Base-by-base conservation (phyloP, 116 monocot species). In the Papilionanthe hybrid region DNA sequence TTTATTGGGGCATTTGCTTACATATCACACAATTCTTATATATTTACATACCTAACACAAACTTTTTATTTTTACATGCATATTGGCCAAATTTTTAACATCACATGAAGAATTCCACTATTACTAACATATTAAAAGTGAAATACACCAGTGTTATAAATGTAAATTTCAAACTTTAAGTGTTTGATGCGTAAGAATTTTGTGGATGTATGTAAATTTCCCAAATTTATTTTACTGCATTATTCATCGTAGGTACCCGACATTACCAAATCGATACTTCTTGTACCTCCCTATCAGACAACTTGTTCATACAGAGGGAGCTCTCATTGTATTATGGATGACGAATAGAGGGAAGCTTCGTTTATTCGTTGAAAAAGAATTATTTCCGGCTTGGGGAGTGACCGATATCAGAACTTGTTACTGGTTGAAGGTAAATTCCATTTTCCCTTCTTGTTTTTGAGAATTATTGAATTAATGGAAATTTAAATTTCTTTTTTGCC, bases 321-420 rank as follows among this genome's bases (percentile, higher is more conserved):
- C 97, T 42, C 92, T 97, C 78, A 87, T 97, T 43, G 94, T 77
- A 67, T 83, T 97, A 37, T 97, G 97, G 97, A 86, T 92, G 63
- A 97, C 97, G 65, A 94, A 94, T 66, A 80, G 88, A 81, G 91
- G 91, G 79, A 97, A 97, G 76, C 82, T 92, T 20, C 91, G 82
- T 8, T 44, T 50, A 13, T 97, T 97, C 80, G 91, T 97, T 22
- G 94, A 92, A 86, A 81, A 92, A 55, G 92, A 94, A 67, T 82
- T 97, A 65, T 88, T 97, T 85, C 94, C 94, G 77, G 79, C 91
- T 81, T 97, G 94, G 92, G 94, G 91, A 75, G 88, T 97, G 78
- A 87, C 77, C 11, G 48, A 92, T 81, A 50, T 86, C 75, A 76
- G 78, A 49, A 22, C n/a, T 15, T 87, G 60, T 77, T 97, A 94